Evolutionary conservation across 83 land plant genomes (phyloP), one percentile per base, ranked within the genome.

Genomic region (Thuja plicata): DNA sequence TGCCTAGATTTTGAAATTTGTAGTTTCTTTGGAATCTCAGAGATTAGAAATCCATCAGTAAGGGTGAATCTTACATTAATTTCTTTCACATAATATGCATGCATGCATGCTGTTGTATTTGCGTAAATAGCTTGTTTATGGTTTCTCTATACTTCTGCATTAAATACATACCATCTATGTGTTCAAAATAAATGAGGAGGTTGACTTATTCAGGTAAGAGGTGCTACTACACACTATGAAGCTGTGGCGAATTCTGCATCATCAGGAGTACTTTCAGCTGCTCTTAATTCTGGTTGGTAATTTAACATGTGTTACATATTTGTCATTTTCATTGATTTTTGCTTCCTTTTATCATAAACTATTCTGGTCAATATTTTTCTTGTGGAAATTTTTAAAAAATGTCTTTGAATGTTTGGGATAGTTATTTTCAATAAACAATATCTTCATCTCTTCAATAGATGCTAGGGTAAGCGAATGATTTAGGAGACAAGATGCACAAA

Each of bases 161-260:
- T n/a, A 27, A 30, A 27, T 82, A 10, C 4, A 46, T 11, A 35
- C 54, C 1, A 32, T 34, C 30, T n/a, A 52, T 32, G 37, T 66
- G 11, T 37, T 66, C 40, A 55, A 86, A 57, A 37, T 86, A 86
- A 55, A 37, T 57, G 5, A 86, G 74, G 41, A 86, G 74, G 24
- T 86, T 55, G 41, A 35, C 43, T 27, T 30, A 46, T 60, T 57
- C 62, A 97, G 99, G 91, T 97, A 70, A 96, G 96, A 93, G 99
- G 99, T 84, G 95, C 96, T 82, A 98, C 99, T 34, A 92, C 98
- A 62, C 99, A 98, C 87, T 98, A 98, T 94, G 99, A 98, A 88
- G 99, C 99, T 71, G 99, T 98, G 78, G 99, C 96, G 8, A 97
- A 97, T 94, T 95, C 97, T 86, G 98, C 98, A 37, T 95, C 99